These are phyloP conservation scores for Apiospora saccharicola DNA, from an alignment of 2,329 filamentous ascomycete species.

Conservation along the genomic window DNA sequence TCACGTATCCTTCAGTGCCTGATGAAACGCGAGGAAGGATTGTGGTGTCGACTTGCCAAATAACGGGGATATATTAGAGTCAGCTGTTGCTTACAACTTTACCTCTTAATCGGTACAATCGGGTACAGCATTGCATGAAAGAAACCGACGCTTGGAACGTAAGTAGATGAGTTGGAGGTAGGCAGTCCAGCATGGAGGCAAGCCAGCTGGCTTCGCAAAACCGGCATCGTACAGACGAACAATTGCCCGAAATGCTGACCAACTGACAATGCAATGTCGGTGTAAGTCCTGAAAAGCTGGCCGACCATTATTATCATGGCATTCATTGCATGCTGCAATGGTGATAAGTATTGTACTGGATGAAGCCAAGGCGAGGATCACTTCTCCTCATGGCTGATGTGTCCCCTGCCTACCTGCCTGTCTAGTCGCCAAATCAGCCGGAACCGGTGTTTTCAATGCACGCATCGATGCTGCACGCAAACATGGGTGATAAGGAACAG, in stretches of 20 bases:
- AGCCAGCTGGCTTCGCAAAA: not conserved
- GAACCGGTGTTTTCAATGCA: not conserved
- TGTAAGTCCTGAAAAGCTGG: not conserved
- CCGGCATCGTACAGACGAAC: not conserved
- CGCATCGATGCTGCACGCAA: not conserved
- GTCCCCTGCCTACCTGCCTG: not conserved
- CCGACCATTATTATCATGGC: not conserved
- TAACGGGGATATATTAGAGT: not conserved
- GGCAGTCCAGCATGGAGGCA: not conserved
- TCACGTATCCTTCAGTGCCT: not conserved
- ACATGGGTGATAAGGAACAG: not conserved
- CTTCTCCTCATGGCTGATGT: not conserved
- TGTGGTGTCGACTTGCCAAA: not conserved
- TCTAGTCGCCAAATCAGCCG: not conserved
- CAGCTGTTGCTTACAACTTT: not conserved
- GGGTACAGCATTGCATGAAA: not conserved
- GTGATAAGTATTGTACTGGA: not conserved
- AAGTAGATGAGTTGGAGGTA: not conserved
- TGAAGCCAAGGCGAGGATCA: not conserved
- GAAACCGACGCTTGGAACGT: not conserved
- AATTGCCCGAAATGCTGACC: not conserved
- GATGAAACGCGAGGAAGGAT: not conserved
- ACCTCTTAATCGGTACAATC: not conserved
- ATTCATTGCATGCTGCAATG: not conserved
- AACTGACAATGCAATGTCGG: not conserved